Percentiles rank a stretch among this genome's conserved stretches.
Evolutionary conservation across 1,139 yeast species (phyloP).

Genomic region (Debaryomyces sp.): DNA sequence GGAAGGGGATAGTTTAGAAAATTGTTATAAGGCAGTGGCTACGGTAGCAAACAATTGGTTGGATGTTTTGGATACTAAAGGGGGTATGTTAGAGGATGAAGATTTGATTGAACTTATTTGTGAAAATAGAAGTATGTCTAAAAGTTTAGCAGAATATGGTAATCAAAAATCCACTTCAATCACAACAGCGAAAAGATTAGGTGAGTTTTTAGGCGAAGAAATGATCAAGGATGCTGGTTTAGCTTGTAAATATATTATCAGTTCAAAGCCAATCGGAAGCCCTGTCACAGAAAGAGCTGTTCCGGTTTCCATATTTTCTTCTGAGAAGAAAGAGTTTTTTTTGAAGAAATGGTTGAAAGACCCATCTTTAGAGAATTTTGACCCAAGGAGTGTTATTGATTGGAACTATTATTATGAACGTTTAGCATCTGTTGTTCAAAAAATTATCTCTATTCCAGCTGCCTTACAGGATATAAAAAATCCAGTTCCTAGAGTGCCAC

Average conservation of each 20-base stretch:
- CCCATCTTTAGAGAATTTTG: slow-evolving; percentile 75
- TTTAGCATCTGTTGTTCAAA: slow-evolving; percentile 89
- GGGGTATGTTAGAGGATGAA: slow-evolving; percentile 87
- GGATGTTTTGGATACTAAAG: slow-evolving; percentile 87
- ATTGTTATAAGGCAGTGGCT: slow-evolving; percentile 89
- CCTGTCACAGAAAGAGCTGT: slow-evolving; percentile 97
- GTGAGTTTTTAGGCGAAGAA: slow-evolving; percentile 95
- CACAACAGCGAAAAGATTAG: slow-evolving; percentile 90
- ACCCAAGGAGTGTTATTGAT: slow-evolving; percentile 86
- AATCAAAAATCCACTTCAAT: slow-evolving; percentile 92
- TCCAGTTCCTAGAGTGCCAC: slow-evolving; percentile 93
- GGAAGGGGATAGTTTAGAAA: slow-evolving; percentile 77
- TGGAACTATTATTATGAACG: slow-evolving; percentile 94
- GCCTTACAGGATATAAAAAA: slow-evolving; percentile 88
- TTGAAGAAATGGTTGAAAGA: slow-evolving; percentile 88
- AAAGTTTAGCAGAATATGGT: slow-evolving; percentile 85
- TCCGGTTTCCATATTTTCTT: slow-evolving; percentile 94
- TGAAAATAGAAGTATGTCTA: slow-evolving; percentile 95
- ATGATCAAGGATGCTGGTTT: slow-evolving; percentile 97
- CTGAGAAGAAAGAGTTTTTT: slow-evolving; percentile 66
- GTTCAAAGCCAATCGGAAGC: slow-evolving; percentile 79
- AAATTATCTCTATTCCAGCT: slow-evolving; percentile 96
- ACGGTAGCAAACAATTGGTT: slow-evolving; percentile 94
- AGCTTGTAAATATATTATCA: slow-evolving; percentile 92
- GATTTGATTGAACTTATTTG: slow-evolving; percentile 94